phyloP scores from a whole-genome alignment of 306 rosid species.

The Medicago ruthenica region DNA sequence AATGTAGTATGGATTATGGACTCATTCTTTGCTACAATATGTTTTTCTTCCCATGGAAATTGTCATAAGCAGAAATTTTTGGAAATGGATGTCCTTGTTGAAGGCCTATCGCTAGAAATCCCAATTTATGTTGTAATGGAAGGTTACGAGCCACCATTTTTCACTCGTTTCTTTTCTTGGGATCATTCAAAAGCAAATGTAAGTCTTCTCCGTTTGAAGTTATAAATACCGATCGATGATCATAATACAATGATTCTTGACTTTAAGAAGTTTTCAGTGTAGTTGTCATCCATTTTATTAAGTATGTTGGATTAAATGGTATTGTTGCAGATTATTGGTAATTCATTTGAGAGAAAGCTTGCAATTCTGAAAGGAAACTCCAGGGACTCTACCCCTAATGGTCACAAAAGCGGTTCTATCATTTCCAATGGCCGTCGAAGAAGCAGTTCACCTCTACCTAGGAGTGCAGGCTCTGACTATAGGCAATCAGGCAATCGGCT shows the following conservation, averaged over 20 bases:
- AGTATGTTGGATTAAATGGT: slow-evolving; percentile 30
- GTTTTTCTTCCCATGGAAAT: slow-evolving; percentile 30
- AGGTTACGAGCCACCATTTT: slow-evolving; percentile 83
- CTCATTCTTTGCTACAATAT: slow-evolving; percentile 1
- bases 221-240: slow-evolving; percentile 2
- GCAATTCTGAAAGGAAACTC: slow-evolving; percentile 81
- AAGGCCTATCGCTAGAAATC: slow-evolving; percentile 67
- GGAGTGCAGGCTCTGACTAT: slow-evolving; percentile 49
- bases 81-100: slow-evolving; percentile 69
- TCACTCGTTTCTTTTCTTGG: slow-evolving; percentile 90
- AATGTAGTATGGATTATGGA: neutral
- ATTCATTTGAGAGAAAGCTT: slow-evolving; percentile 95
- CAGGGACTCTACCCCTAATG: slow-evolving; percentile 67
- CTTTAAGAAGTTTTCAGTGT: slow-evolving; percentile 12
- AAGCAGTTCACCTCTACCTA: slow-evolving; percentile 72
- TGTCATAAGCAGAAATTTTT: slow-evolving; percentile 76
- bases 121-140: slow-evolving; percentile 79
- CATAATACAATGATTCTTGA: neutral
- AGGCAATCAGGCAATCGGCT: slow-evolving; percentile 49
- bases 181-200: slow-evolving; percentile 80
- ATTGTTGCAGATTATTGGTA: slow-evolving; percentile 77
- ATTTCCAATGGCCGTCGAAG: slow-evolving; percentile 67
- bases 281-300: neutral
- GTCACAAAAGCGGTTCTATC: slow-evolving; percentile 59
- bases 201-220: slow-evolving; percentile 47